A percentile compares a stretch with the other conserved stretches of the same genome.
Conservation (phyloP, 768 basidiomycete species). For the Leccinum aurantiacum region DNA sequence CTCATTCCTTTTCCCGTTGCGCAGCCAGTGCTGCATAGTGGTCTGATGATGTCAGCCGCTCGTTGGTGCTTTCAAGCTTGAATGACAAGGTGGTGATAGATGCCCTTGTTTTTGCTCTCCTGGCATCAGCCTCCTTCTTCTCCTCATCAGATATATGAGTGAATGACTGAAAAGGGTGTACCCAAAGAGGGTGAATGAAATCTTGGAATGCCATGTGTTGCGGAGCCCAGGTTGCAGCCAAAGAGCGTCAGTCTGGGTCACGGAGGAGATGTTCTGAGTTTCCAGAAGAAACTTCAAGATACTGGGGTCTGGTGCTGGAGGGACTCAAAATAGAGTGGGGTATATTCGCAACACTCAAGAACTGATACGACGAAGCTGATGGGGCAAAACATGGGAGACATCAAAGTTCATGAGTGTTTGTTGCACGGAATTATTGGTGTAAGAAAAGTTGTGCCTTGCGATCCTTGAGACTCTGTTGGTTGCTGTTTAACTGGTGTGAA, state of each 20-base stretch:
- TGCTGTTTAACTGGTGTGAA: not conserved
- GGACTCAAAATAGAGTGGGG: no score
- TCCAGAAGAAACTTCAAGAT: no score
- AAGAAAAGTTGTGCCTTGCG: conserved; percentile 51
- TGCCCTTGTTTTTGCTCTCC: conserved; percentile 26
- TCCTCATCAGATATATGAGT: conserved; percentile 49
- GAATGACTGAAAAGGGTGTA: conserved; percentile 65
- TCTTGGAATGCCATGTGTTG: conserved; percentile 30
- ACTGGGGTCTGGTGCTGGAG: no score
- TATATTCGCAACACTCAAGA: no score
- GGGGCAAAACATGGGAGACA: no score
- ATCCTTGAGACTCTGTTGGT: not conserved
- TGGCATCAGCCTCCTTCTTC: conserved; percentile 23
- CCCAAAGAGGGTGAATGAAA: conserved; percentile 60
- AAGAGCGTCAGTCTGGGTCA: conserved; percentile 56
- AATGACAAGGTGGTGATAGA: conserved; percentile 32
- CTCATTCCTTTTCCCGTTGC: conserved; percentile 31
- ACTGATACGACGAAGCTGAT: no score
- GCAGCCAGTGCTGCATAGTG: conserved; percentile 31
- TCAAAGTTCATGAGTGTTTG: no score
- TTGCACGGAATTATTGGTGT: conserved; percentile 59
- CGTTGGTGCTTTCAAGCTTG: conserved; percentile 64
- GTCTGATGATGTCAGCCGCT: conserved; percentile 37
- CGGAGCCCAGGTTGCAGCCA: conserved; percentile 53
- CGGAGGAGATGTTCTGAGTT: no score